Evolutionary conservation across 805 yeast species (phyloP), one percentile per base, ranked within the genome.

Genomic region (Metschnikowia chrysomelidarum): DNA sequence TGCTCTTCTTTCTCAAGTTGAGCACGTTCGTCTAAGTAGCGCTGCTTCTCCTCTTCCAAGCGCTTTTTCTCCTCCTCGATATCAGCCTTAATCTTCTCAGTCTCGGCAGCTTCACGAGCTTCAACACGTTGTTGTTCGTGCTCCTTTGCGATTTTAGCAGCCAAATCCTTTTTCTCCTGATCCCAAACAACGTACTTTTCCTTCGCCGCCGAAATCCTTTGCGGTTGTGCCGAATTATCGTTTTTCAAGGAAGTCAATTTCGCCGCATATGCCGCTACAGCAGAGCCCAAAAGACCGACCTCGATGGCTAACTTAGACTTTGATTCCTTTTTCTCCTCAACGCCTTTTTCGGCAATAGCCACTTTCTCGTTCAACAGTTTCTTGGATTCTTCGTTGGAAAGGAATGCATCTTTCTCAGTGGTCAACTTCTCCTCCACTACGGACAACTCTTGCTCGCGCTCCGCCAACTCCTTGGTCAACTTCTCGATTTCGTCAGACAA

Each of bases 201-300:
- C 44, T 65, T 57, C 13, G 80, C 79, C 7, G 59, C 64, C 14
- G 44, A 47, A 37, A 71, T 62, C 45, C 73, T 62, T 1, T 41
- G 32, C 3, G 49, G 46, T 37, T 74, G 59, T 18, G 43, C 50
- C 23, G 60, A 64, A 46, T 65, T 68, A 24, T 66, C 76, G 24
- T 57, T 34, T 25, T 55, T 54, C 47, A 74, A 59, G 21, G 54
- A 40, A 10, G 57, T 47, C 40, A 74, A 58, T 43, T 70, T 70
- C 19, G 73, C 59, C 17, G 67, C 57, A 49, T 70, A 76, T 2
- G 72, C 69, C 27, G 64, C 66, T 16, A 74, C 61, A 30, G 68
- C 61, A 7, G 61, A 55, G 23, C 64, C 62, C 41, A 76, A 57
- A 13, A 60, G 56, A 27, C 64, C 69, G 31, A 74, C 67, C 49